phyloP scores from a whole-genome alignment of 768 basidiomycete species.

The Peribolospora kevripleyi region DNA sequence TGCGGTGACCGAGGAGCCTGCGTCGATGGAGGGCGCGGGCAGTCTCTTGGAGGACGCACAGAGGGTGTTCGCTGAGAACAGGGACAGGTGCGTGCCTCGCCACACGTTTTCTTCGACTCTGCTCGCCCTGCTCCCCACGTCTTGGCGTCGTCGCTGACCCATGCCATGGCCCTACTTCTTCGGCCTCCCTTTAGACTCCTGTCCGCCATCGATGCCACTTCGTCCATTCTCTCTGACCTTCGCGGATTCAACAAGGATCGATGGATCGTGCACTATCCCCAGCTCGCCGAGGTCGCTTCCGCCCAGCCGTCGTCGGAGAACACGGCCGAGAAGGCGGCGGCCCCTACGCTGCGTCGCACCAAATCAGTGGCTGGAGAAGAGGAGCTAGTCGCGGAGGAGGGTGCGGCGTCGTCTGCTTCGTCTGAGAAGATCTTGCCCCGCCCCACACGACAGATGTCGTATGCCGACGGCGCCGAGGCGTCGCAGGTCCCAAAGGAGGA shows the following conservation, averaged over 20 bases:
- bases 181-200: conserved; percentile 30
- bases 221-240: conserved; percentile 41
- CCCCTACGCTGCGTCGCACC: conserved; percentile 29
- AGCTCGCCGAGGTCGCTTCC: conserved; percentile 23
- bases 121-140: conserved; percentile 1
- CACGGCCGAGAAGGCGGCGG: conserved; percentile 36
- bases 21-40: too few species aligned
- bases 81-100: neutral
- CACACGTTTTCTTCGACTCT: neutral
- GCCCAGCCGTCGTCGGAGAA: conserved; percentile 38
- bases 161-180: too few species aligned
- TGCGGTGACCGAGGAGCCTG: too few species aligned
- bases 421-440: conserved; percentile 10
- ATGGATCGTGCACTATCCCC: conserved; percentile 77
- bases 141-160: too few species aligned
- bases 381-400: conserved; percentile 22
- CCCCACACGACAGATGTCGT: conserved; percentile 3
- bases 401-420: conserved; percentile 9
- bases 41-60: neutral
- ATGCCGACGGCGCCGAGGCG: too few species aligned
- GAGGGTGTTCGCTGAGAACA: neutral
- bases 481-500: conserved; percentile 1
- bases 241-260: conserved; percentile 57
- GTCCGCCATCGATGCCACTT: conserved; percentile 48
- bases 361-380: conserved; percentile 26